Base-by-base conservation (phyloP, 2,329 filamentous ascomycete species). In the Pestalotiopsis sp. region DNA sequence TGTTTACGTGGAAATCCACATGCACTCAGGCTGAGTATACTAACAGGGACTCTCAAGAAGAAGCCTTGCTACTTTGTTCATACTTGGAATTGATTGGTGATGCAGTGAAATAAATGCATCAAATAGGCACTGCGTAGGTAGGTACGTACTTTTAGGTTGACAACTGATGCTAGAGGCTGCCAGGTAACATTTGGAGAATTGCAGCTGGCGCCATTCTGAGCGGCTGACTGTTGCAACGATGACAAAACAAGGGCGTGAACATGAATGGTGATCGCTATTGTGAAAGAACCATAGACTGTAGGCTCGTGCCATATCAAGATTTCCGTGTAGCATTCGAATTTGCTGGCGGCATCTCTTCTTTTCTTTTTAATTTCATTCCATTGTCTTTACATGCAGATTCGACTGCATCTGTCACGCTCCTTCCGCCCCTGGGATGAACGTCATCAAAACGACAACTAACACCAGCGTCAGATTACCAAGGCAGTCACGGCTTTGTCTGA, bases 181-280 rank as follows among this genome's bases (percentile, higher is more conserved):
- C 31, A 36, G 25, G 36, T 39, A 25, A 12, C 17, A 12, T n/a
- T 20, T 36, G 27, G 27, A 39, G 59, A 14, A 9, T 36, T n/a
- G 31, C 59, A 20, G 36, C 20, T 36, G 31, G 25, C 59, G 14
- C 20, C 56, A 59, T 39, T 39, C 59, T 20, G 27, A 62, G 27
- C 27, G 59, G n/a, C 59, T 13, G 31, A 20, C 27, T n/a, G 14
- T 38, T 36, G 20, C 38, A 25, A 25, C 31, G 59, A 66, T 74
- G 73, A 73, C 72, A 73, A 73, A 73, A 66, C 71, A 72, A 70
- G 69, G 67, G 65, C 60, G 66, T 62, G 67, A 63, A 61, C 68
- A 65, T 62, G 66, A 63, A 64, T 65, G 49, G 41, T 11, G 70
- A 57, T 20, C 64, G 25, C 25, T 36, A 38, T 27, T 39, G 38